Evolutionary conservation across 1,284 basidiomycete genomes (phyloP).

Genomic region (Rhodotorula sp.): DNA sequence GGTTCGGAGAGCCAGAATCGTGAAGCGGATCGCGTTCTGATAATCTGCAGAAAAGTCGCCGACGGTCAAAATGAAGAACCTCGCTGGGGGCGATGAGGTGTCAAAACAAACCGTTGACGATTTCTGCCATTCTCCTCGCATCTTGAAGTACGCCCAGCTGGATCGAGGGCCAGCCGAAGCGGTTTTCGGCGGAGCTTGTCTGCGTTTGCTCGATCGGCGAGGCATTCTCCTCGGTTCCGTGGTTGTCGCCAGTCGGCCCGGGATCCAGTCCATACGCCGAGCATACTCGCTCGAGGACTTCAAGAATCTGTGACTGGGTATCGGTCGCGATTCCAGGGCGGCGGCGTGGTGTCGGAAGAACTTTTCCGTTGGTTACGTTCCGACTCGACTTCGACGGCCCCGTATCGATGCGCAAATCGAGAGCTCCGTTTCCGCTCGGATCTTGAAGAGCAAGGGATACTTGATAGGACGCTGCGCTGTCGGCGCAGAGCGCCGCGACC

Average conservation of each 20-base stretch:
- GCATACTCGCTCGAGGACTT: conserved; percentile 69
- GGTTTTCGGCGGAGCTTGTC: no score
- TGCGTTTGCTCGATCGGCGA: no score
- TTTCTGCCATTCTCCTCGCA: conserved; percentile 83
- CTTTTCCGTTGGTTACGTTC: no score
- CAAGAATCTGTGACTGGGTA: conserved; percentile 55
- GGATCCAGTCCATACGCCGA: conserved; percentile 66
- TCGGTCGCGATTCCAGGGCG: no score
- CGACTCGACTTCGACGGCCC: no score
- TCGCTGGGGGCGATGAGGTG: conserved; percentile 36
- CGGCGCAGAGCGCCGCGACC: conserved; percentile 41
- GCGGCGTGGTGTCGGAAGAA: no score
- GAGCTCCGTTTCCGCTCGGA: neutral
- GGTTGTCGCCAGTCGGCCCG: neutral
- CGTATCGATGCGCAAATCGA: neutral
- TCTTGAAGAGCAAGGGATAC: neutral
- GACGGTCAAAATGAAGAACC: neutral
- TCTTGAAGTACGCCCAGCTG: conserved; percentile 89
- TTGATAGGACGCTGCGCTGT: conserved; percentile 12
- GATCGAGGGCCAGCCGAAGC: conserved; percentile 87
- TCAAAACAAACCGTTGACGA: conserved; percentile 70
- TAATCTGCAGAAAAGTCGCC: conserved; percentile 41
- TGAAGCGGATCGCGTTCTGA: conserved; percentile 42
- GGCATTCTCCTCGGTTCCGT: no score
- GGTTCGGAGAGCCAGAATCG: conserved; percentile 36